These are phyloP conservation scores for Penicillium hesseltinei DNA, from an alignment of 2,329 filamentous ascomycete genomes.

Conservation along the genomic window DNA sequence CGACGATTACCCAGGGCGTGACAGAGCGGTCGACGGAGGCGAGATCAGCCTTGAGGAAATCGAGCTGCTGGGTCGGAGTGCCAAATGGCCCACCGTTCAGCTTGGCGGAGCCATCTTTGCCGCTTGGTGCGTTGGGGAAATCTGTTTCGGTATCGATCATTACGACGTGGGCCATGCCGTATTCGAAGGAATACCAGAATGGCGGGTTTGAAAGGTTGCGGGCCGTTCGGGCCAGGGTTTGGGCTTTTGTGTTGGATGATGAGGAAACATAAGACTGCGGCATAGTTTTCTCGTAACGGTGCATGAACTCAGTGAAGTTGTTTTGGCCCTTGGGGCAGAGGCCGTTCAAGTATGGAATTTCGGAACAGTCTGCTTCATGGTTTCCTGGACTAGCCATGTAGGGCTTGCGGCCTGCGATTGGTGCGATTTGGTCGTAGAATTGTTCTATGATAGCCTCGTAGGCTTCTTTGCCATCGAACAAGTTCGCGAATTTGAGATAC, in stretches of 20 bases:
- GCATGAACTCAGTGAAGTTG: conserved; percentile 62
- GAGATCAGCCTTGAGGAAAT: conserved; percentile 56
- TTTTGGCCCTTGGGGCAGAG: conserved; percentile 49
- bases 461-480: conserved; percentile 51
- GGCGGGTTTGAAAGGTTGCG: conserved; percentile 49
- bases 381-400: conserved; percentile 61
- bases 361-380: conserved; percentile 56
- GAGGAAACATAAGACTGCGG: conserved; percentile 52
- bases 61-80: conserved; percentile 49
- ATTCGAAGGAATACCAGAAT: conserved; percentile 62
- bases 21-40: conserved; percentile 55
- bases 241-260: conserved; percentile 45
- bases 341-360: conserved; percentile 25
- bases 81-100: conserved; percentile 54
- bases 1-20: conserved; percentile 55
- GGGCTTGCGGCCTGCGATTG: conserved; percentile 53
- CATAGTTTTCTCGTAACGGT: conserved; percentile 55
- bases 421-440: conserved; percentile 57
- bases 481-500: conserved; percentile 48
- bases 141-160: conserved; percentile 61
- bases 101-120: conserved; percentile 40
- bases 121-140: conserved; percentile 52
- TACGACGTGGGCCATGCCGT: conserved; percentile 56
- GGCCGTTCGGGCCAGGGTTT: conserved; percentile 48
- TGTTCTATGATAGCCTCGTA: conserved; percentile 58